Conservation (phyloP, 2,329 filamentous ascomycete genomes). For the Claviceps africana region DNA sequence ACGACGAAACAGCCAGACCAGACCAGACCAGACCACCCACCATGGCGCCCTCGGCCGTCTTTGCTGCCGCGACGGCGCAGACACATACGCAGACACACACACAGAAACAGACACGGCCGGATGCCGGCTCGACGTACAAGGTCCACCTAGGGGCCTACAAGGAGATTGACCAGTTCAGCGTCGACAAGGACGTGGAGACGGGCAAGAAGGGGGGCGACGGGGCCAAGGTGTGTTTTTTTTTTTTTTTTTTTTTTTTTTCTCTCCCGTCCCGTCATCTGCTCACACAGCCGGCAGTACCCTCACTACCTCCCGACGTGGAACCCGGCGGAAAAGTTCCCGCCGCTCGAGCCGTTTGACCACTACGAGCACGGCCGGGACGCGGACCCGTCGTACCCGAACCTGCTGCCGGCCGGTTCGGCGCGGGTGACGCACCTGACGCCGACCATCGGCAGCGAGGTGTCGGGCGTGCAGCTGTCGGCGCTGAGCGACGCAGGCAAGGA, state of each 20-base stretch:
- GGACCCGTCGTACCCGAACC: conserved; percentile 53
- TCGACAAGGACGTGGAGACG: conserved; percentile 15
- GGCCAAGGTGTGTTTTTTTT: conserved; percentile 12
- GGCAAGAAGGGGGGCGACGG: conserved; percentile 15
- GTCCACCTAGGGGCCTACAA: conserved; percentile 18
- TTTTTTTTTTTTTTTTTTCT: too few relatives aligned
- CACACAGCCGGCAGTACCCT: too few relatives aligned
- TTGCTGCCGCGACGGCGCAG: conserved; percentile 6
- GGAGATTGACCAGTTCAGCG: conserved; percentile 14
- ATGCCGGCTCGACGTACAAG: conserved; percentile 9
- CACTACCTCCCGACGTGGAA: conserved; percentile 65
- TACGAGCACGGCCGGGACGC: conserved; percentile 65
- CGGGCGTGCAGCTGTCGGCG: conserved; percentile 55
- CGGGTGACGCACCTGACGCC: conserved; percentile 51
- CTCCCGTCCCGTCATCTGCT: not conserved
- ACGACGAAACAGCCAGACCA: too few relatives aligned
- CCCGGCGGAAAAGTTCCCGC: conserved; percentile 46
- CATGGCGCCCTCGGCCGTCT: conserved; percentile 12
- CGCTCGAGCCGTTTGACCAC: conserved; percentile 56
- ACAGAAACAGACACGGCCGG: too few relatives aligned
- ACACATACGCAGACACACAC: too few relatives aligned
- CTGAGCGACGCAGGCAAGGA: conserved; percentile 57
- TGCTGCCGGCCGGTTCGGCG: conserved; percentile 36
- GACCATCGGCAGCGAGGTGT: conserved; percentile 59
- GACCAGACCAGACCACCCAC: conserved; percentile 2